A percentile compares a stretch with the other conserved stretches of the same genome.
Evolutionary conservation across 148 eudicot genomes (phyloP).

Genomic region (Vaccinium corymbosum): DNA sequence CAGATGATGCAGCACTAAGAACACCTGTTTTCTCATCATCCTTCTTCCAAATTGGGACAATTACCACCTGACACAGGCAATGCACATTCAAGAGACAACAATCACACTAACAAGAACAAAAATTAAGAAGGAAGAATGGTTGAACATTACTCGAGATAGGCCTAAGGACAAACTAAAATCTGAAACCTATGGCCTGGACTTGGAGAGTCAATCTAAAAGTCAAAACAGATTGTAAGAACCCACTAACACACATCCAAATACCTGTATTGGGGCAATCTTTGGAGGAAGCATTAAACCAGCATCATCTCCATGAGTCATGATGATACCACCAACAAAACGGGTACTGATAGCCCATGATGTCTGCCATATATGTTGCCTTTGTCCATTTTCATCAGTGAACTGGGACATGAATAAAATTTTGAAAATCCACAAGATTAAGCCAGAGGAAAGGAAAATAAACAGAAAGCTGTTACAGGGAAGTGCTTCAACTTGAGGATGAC

Average conservation of each 20-base stretch:
- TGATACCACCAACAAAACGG: slow-evolving; percentile 94
- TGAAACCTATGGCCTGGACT: neutral
- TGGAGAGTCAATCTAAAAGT: neutral
- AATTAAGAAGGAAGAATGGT: neutral
- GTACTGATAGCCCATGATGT: slow-evolving; percentile 99
- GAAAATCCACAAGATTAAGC: neutral
- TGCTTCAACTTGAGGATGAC: neutral
- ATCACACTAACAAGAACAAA: neutral
- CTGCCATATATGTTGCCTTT: slow-evolving; percentile 94
- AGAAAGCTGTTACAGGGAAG: neutral
- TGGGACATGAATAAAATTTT: slow-evolving; percentile 26
- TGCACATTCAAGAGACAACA: slow-evolving; percentile 2
- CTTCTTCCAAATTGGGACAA: slow-evolving; percentile 97
- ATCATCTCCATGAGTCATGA: slow-evolving; percentile 99
- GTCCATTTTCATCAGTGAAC: slow-evolving; percentile 94
- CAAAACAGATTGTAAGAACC: neutral
- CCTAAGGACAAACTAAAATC: neutral
- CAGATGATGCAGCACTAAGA: slow-evolving; percentile 62
- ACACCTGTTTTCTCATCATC: slow-evolving; percentile 72
- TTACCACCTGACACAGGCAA: slow-evolving; percentile 55
- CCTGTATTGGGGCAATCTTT: slow-evolving; percentile 93
- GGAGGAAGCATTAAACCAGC: slow-evolving; percentile 96
- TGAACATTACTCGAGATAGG: neutral
- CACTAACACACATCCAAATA: slow-evolving; percentile 25
- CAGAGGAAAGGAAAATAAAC: neutral